Evolutionary conservation across 208 protist genomes (phyloP).

Genomic region (Trypanosomatidae sp.): DNA sequence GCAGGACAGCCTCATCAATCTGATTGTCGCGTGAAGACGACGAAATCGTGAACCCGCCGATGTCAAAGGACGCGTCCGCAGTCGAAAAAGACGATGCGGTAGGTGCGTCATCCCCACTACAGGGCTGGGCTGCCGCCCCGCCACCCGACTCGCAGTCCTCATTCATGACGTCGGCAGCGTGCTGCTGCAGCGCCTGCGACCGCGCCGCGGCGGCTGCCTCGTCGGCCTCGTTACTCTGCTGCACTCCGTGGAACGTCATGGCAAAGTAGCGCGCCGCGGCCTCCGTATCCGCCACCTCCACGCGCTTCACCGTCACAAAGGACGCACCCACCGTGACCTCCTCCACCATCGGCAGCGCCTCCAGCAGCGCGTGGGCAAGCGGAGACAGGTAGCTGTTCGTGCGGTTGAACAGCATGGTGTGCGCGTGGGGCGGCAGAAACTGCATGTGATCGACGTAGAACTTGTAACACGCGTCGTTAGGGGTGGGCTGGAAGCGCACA

Average conservation of each 20-base stretch:
- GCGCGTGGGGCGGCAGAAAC: conserved; percentile 51
- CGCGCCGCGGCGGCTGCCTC: conserved; percentile 37
- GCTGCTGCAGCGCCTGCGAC: conserved; percentile 60
- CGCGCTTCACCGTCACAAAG: conserved; percentile 85
- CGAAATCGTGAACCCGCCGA: conserved; percentile 40
- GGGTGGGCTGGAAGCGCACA: conserved; percentile 80
- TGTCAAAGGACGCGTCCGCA: conserved; percentile 24
- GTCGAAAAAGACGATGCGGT: not conserved
- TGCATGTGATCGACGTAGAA: conserved; percentile 67
- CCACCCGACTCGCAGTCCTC: not conserved
- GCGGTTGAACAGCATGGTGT: conserved; percentile 78
- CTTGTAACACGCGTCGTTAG: conserved; percentile 85
- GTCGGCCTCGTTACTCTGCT: conserved; percentile 16
- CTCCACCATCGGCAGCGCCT: conserved; percentile 84
- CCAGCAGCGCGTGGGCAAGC: conserved; percentile 67
- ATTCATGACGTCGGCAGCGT: conserved; percentile 29
- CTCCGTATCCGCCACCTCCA: conserved; percentile 52
- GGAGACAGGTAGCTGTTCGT: conserved; percentile 79
- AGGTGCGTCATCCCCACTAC: not conserved
- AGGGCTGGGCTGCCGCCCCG: too few relatives aligned
- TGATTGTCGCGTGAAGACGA: conserved; percentile 34
- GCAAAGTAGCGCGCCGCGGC: conserved; percentile 70
- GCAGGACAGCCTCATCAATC: conserved; percentile 57
- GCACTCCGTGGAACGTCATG: conserved; percentile 43
- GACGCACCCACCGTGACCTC: conserved; percentile 76